phyloP scores from a whole-genome alignment of 148 eudicot genomes.

The Agrostemma githago region DNA sequence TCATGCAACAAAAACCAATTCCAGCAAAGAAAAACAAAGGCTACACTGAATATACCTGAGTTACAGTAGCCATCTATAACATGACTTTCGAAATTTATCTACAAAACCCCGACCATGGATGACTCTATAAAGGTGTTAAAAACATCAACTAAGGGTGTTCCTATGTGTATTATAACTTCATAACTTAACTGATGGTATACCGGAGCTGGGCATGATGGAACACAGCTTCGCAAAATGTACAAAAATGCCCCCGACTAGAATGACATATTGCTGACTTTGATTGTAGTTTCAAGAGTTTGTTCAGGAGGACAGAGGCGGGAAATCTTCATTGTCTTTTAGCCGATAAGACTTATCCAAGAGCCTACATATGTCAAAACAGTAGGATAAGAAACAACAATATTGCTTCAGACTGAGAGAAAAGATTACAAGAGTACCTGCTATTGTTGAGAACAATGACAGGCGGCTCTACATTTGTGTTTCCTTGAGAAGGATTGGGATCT shows the following conservation, averaged over 20 bases:
- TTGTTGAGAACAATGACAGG: slow-evolving; percentile 24
- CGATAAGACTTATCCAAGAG: slow-evolving; percentile 43
- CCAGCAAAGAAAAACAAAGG: slow-evolving; percentile 11
- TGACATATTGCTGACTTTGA: slow-evolving; percentile 7
- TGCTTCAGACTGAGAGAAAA: not conserved
- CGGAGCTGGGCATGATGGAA: slow-evolving; percentile 22
- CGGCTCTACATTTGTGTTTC: slow-evolving; percentile 29
- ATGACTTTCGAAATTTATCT: slow-evolving; percentile 33
- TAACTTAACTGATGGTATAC: slow-evolving; percentile 25
- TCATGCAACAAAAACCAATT: slow-evolving; percentile 5
- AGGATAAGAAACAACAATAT: slow-evolving; percentile 6
- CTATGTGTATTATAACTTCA: slow-evolving; percentile 27
- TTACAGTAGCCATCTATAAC: slow-evolving; percentile 30
- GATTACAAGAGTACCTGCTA: slow-evolving; percentile 28
- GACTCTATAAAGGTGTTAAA: slow-evolving; percentile 25
- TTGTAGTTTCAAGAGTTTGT: slow-evolving; percentile 12
- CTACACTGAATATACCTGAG: slow-evolving; percentile 24
- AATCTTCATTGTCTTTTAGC: slow-evolving; percentile 82
- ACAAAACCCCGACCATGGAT: slow-evolving; percentile 24
- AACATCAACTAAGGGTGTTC: slow-evolving; percentile 22
- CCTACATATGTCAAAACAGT: slow-evolving; percentile 41
- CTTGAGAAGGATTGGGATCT: slow-evolving; percentile 23
- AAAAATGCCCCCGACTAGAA: slow-evolving; percentile 22
- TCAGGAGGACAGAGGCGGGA: slow-evolving; percentile 76
- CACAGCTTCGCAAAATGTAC: slow-evolving; percentile 25